These are phyloP conservation scores for Kwoniella shandongensis DNA, from an alignment of 768 basidiomycete species.

Conservation along the genomic window DNA sequence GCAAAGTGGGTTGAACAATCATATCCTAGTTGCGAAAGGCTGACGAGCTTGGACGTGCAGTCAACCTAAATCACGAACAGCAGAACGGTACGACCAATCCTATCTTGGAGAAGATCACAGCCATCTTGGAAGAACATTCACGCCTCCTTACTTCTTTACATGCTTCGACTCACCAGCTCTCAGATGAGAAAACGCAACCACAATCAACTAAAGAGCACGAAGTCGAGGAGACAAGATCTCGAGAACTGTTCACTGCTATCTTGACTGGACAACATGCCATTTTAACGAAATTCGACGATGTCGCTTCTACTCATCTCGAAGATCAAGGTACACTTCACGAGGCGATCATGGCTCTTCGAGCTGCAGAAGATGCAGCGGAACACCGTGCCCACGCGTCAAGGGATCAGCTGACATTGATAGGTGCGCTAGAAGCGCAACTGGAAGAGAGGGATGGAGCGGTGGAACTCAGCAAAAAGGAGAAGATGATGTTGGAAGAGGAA, in stretches of 20 bases:
- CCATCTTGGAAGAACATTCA: slow-evolving; percentile 14
- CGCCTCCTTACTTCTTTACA: slow-evolving; percentile 5
- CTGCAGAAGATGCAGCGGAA: not conserved
- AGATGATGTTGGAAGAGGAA: slow-evolving; percentile 2
- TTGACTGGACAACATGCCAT: slow-evolving; percentile 23
- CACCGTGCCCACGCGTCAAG: not conserved
- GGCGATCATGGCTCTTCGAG: slow-evolving; percentile 9
- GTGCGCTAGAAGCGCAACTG: not conserved
- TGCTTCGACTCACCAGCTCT: not conserved
- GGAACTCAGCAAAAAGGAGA: not conserved
- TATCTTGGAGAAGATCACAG: slow-evolving; percentile 1
- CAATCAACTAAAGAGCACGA: too few relatives aligned
- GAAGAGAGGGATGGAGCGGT: not conserved
- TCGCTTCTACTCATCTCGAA: not conserved
- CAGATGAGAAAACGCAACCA: not conserved
- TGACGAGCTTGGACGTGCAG: too few relatives aligned
- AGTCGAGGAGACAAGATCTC: too few relatives aligned
- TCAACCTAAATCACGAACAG: too few relatives aligned
- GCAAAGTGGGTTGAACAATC: too few relatives aligned
- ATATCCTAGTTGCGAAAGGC: too few relatives aligned
- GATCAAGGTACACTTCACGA: not conserved
- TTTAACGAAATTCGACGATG: slow-evolving; percentile 14
- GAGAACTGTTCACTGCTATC: slow-evolving; percentile 15
- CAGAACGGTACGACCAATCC: too few relatives aligned
- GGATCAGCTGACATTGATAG: not conserved